Evolutionary conservation across 106 monocot species (phyloP).

Genomic region (Gastrodia elata): DNA sequence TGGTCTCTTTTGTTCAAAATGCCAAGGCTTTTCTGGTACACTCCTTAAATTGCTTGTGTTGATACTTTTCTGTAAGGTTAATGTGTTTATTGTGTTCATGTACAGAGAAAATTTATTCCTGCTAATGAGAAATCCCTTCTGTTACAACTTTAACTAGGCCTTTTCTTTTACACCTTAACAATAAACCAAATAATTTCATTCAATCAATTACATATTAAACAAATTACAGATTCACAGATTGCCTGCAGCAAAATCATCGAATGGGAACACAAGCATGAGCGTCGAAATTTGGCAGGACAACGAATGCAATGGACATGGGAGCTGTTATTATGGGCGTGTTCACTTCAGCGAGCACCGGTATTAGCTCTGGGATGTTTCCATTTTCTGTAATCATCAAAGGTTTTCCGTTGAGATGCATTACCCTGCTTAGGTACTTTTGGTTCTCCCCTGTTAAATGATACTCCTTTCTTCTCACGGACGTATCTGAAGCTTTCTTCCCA

Average conservation of each 20-base stretch:
- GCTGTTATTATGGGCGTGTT: slow-evolving; percentile 26
- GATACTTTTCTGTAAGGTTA: neutral
- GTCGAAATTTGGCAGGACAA: slow-evolving; percentile 55
- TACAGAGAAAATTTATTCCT: too few species aligned
- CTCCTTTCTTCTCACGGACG: slow-evolving; percentile 38
- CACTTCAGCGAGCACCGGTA: slow-evolving; percentile 23
- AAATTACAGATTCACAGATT: neutral
- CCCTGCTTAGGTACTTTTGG: slow-evolving; percentile 29
- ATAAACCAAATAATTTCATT: neutral
- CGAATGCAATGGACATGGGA: slow-evolving; percentile 56
- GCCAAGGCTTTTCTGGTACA: neutral
- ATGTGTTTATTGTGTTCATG: neutral
- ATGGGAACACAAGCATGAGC: slow-evolving; percentile 20
- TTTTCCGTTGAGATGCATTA: slow-evolving; percentile 50
- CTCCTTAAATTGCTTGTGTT: neutral
- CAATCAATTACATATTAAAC: neutral
- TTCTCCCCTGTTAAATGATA: slow-evolving; percentile 53
- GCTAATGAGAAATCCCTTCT: neutral
- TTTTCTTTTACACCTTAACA: neutral
- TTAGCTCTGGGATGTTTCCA: slow-evolving; percentile 40
- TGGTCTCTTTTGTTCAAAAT: neutral
- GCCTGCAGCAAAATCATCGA: neutral
- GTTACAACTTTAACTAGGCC: neutral
- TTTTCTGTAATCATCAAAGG: slow-evolving; percentile 39
- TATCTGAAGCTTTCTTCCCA: slow-evolving; percentile 37